Evolutionary conservation across 441 rosid genomes (phyloP), one percentile per base, ranked within the genome.

Genomic region (Populus hybrid): DNA sequence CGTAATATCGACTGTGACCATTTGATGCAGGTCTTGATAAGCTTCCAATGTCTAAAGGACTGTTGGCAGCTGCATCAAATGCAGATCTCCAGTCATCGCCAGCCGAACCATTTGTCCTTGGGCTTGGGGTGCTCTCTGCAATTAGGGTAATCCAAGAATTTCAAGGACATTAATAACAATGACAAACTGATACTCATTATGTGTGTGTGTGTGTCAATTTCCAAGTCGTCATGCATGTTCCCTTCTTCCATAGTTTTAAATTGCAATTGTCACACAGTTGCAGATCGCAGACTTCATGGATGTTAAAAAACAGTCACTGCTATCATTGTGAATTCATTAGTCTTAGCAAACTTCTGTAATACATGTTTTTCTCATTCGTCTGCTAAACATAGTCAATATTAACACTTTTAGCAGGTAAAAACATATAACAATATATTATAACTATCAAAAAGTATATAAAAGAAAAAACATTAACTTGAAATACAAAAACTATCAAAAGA

Each of bases 21-120:
- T 46, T 46, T 14, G 57, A 46, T 46, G 57, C 57, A 5, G 89
- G 85, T 78, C 90, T 86, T 50, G 87, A 87, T 24, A 90, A 78
- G 20, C 18, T 46, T 46, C 57, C 57, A 46, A 1, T 46, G 81
- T 86, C 93, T 3, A 72, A 69, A 9, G 80, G 84, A 32, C 98
- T 95, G 74, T 90, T 90, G n/a, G 90, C 95, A 42, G 98, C 97
- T 23, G 95, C 87, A 74, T 93, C 93, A 74, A 97, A 97, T 65
- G 99, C 99, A 80, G 91, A 86, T 84, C 97, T 95, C 99, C 99
- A 97, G 75, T 95, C 99, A 70, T 97, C 98, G 0, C 97, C 99
- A 42, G 90, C 59, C 35, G 91, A 69, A 67, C 89, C 92, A 28
- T 76, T 86, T 69, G 87, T 74, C 84, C 87, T 91, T 46, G 98